Conservation (phyloP, 441 rosid species). For the Manihot esculenta region DNA sequence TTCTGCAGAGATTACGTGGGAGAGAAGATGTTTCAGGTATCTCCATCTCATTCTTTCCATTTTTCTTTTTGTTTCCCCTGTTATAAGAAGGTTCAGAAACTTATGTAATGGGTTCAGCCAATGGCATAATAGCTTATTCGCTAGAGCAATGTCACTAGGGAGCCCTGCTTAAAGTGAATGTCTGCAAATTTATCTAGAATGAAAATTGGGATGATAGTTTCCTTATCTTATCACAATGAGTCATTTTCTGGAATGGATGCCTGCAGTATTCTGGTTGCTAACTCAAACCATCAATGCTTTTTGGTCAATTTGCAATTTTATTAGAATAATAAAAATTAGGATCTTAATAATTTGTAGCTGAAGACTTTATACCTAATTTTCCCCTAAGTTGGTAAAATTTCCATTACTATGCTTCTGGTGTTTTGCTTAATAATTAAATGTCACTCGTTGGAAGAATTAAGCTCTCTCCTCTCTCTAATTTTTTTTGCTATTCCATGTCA, state of each 20-base stretch:
- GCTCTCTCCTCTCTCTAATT: too few relatives aligned
- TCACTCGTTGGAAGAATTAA: not conserved
- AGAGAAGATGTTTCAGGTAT: slow-evolving; percentile 86
- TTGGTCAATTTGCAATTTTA: not conserved
- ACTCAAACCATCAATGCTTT: not conserved
- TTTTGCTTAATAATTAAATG: not conserved
- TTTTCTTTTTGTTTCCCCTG: not conserved
- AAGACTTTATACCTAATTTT: slow-evolving; percentile 1
- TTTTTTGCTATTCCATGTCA: not conserved
- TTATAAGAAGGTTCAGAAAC: not conserved
- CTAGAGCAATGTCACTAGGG: not conserved
- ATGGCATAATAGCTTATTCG: not conserved
- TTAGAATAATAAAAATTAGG: not conserved
- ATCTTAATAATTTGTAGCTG: not conserved
- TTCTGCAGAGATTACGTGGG: slow-evolving; percentile 72
- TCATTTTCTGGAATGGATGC: not conserved
- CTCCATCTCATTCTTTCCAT: not conserved
- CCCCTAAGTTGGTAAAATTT: not conserved
- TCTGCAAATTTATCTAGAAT: slow-evolving; percentile 5
- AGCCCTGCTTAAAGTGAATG: not conserved
- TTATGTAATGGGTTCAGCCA: too few relatives aligned
- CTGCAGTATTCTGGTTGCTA: not conserved
- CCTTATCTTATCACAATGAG: not conserved
- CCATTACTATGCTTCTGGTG: not conserved
- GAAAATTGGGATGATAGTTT: not conserved